Percentiles rank a stretch among this genome's conserved stretches.
These are phyloP conservation scores for Globisporangium cederbergense DNA, from an alignment of 352 stramenopile species.

Conservation along the genomic window DNA sequence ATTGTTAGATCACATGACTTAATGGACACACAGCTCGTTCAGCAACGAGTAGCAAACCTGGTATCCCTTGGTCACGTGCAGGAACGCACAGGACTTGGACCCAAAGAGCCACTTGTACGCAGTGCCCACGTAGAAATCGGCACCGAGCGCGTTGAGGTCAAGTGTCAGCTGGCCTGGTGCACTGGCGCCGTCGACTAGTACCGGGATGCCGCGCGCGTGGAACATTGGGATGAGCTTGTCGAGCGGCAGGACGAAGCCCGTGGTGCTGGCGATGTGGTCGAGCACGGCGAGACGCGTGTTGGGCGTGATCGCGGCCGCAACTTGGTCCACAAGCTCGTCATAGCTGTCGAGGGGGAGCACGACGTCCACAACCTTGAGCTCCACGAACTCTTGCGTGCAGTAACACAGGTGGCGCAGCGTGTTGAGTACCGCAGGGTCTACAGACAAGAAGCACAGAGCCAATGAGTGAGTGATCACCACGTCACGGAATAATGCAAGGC, in stretches of 20 bases:
- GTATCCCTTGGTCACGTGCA: slow-evolving; percentile 82
- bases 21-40: not conserved
- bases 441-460: not conserved
- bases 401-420: slow-evolving; percentile 83
- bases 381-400: slow-evolving; percentile 85
- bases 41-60: slow-evolving; percentile 20
- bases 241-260: slow-evolving; percentile 72
- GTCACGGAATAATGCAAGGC: slow-evolving; percentile 7
- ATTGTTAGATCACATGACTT: not conserved
- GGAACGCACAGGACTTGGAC: slow-evolving; percentile 82
- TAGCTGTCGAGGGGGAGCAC: slow-evolving; percentile 69
- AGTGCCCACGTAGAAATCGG: slow-evolving; percentile 84
- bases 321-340: slow-evolving; percentile 62
- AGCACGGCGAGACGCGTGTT: slow-evolving; percentile 84
- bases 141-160: slow-evolving; percentile 57
- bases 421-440: slow-evolving; percentile 80
- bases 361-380: slow-evolving; percentile 83
- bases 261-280: slow-evolving; percentile 79
- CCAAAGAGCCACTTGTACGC: slow-evolving; percentile 86
- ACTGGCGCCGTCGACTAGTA: slow-evolving; percentile 78
- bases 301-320: slow-evolving; percentile 69
- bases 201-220: slow-evolving; percentile 69
- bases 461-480: slow-evolving; percentile 7
- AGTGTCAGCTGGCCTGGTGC: slow-evolving; percentile 69
- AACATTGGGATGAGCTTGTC: slow-evolving; percentile 83